Evolutionary conservation across 257 asterid genomes (phyloP), one percentile per base, ranked within the genome.

Genomic region (Mentha longifolia): DNA sequence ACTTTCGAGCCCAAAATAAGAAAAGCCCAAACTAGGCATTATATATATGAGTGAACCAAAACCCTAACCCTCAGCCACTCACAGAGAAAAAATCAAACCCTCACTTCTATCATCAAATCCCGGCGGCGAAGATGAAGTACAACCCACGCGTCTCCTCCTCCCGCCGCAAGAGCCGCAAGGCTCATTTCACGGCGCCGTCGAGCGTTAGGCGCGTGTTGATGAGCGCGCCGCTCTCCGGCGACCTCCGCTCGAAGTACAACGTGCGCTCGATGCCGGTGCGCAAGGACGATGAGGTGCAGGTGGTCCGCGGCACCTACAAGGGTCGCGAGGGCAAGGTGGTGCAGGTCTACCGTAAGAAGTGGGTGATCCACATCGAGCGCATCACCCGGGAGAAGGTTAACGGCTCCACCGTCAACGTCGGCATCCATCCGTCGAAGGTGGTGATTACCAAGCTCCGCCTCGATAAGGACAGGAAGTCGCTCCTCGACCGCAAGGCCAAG

Each of bases 321-420:
- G 97, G 97, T 8, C 93, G 96, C 8, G 97, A 91, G 33, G 96
- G 96, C 1, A 92, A 92, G 76, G 95, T 92, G 0, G 96, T 89
- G 28, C 96, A 87, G 79, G 96, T 89, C 0, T 91, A 91, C 86
- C 87, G 92, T 2, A 89, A 89, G 90, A 91, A 87, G 47, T 92
- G 97, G 97, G 97, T 87, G n/a, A 92, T 92, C 73, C 96, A 92
- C 73, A 79, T 89, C 58, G 97, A 91, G 74, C 86, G 97, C 7
- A 91, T 87, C 67, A 89, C 97, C 9, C 87, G 96, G 0, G 96
- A 87, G 85, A 89, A 91, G 87, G 96, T 89, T 0, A 85, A 91
- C 52, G 97, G 97, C 5, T 85, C 92, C 14, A 91, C 97, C 2
- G 97, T 91, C 45, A 91, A 91, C 49, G 97, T 91, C 15, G 97